Base-by-base conservation (phyloP, 192 early-diverging fungal species). In the Linnemannia hyalina region DNA sequence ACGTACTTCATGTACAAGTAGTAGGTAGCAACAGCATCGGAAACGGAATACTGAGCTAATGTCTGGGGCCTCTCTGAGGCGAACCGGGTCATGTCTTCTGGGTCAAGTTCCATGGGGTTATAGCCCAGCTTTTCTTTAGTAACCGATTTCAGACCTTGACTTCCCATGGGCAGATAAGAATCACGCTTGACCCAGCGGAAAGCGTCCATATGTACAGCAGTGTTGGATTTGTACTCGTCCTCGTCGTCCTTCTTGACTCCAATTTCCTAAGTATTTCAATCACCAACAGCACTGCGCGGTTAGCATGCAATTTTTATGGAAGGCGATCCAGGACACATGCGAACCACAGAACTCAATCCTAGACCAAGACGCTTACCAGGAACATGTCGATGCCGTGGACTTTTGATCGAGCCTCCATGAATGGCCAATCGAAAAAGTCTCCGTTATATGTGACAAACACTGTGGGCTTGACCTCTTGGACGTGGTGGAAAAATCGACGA, bases 1-100 rank as follows among this genome's bases (percentile, higher is more conserved):
- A 99, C 97, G 88, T 99, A 98, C 88, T 99, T 98, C 97, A 99
- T 99, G 82, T 99, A 99, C 13, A 99, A 89, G 73, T 99, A 99
- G 86, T 99, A 99, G 1, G 99, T 99, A 0, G 99, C 99, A 13
- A 99, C 99, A 1, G 99, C 99, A 90, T 99, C 99, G 36, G 99
- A 99, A 44, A 99, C 99, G 13, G 98, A 98, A 87, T 99, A 99
- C 82, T 99, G 97, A 6, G 99, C 96, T 70, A 99, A 90, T 11
- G 91, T 95, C 82, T 99, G 98, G 35, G 99, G 99, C 72, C 96
- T 89, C 82, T 99, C 97, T 4, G 91, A 83, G 0, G 99, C 99
- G 86, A 95, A 98, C 76, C 95, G 90, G 26, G 97, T 99, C 99
- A 99, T 99, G 82, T 98, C 97, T 83, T 99, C 99, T 0, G 99